Evolutionary conservation across 768 basidiomycete species (phyloP), one percentile per base, ranked within the genome.

Genomic region (Tephrocybe sp.): DNA sequence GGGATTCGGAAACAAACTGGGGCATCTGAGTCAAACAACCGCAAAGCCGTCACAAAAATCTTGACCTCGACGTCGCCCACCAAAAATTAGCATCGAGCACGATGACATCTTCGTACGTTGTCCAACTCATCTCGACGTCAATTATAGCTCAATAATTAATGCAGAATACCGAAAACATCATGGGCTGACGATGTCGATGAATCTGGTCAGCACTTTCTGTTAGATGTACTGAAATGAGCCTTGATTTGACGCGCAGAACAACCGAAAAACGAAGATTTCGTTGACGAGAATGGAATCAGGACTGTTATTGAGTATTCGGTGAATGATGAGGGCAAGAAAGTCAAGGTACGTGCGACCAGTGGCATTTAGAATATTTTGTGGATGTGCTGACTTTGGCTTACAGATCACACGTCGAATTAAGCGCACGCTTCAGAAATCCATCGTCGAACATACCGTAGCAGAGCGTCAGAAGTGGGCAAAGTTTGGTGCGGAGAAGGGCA

Each of bases 381-480:
- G 15, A 42, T 16, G 12, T 44, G 19, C 26, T 42, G n/a, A 19
- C 9, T 31, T 42, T 30, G 13, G 38, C 24, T 35, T 18, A 11
- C 55, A 95, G 92, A 84, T 93, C 50, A 97, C 89, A 15, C 83
- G 91, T 52, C 84, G 83, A 58, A 93, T 87, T 64, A 89, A 87
- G 68, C 83, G 94, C 24, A 86, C 84, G 1, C 77, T 97, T 12
- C 89, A 94, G 64, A 95, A 92, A 65, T 86, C 89, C 8, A 78
- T 92, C 30, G 97, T 98, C n/a, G 90, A 94, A 53, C 95, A 96
- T 64, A 77, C 81, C 19, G 93, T 98, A 9, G 97, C 97, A 0
- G 93, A 96, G 65, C 83, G 96, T 41, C 89, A 95, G 68, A 85
- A 84, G 56, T 97, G 93, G 93, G 62, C 83, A 18, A 98, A 96